Percentiles rank a stretch among this genome's conserved stretches.
phyloP scores from a whole-genome alignment of 495 filamentous ascomycete species.

The Hyaloscypha hepaticicola region DNA sequence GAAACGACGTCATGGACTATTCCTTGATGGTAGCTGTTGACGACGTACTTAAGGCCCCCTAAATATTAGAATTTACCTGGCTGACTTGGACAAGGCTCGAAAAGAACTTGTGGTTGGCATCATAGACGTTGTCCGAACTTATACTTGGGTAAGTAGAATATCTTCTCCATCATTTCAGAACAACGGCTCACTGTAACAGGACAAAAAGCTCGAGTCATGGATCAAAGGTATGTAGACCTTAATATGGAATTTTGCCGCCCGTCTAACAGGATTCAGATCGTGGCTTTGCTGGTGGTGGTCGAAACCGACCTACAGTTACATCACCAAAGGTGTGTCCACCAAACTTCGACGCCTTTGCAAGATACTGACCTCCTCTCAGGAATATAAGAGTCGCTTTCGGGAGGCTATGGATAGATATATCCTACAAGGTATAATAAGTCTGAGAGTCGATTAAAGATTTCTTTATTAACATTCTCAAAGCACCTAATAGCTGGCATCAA shows the following conservation, averaged over 20 bases:
- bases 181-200: constrained; percentile 32
- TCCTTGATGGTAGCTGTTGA: constrained; percentile 98
- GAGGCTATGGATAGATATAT: constrained; percentile 97
- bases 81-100: constrained; percentile 28
- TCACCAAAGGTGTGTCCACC: constrained; percentile 62
- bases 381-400: constrained; percentile 94
- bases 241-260: background rate
- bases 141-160: constrained; percentile 66
- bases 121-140: constrained; percentile 97
- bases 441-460: background rate
- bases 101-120: constrained; percentile 95
- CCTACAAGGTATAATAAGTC: constrained; percentile 45
- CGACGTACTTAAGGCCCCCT: constrained; percentile 49
- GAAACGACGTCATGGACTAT: constrained; percentile 99
- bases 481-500: constrained; percentile 32
- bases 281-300: constrained; percentile 77
- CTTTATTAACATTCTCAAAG: constrained; percentile 3
- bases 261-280: constrained; percentile 51
- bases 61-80: background rate
- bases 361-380: constrained; percentile 35
- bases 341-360: background rate
- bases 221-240: constrained; percentile 59
- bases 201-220: constrained; percentile 98
- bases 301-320: constrained; percentile 92
- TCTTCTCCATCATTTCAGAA: background rate